phyloP scores from a whole-genome alignment of 2,329 filamentous ascomycete genomes.

The Huntiella decipiens region DNA sequence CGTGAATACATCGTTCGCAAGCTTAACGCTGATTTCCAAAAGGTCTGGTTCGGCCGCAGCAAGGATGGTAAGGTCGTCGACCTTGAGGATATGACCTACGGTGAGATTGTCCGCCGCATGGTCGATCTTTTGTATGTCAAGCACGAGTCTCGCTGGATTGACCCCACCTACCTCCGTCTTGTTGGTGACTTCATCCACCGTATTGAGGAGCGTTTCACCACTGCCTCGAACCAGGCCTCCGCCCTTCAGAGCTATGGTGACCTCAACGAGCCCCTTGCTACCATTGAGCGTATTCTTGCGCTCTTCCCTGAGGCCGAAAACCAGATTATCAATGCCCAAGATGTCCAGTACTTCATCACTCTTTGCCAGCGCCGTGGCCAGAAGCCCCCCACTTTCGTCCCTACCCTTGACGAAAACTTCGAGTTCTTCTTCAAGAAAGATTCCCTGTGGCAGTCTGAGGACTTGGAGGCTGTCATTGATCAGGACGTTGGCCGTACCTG shows the following conservation, averaged over 20 bases:
- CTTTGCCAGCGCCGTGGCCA: conserved; percentile 82
- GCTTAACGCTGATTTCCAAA: conserved; percentile 89
- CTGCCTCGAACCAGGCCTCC: conserved; percentile 50
- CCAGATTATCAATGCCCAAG: conserved; percentile 94
- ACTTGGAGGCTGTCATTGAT: conserved; percentile 82
- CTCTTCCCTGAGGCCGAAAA: conserved; percentile 71
- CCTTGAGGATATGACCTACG: conserved; percentile 90
- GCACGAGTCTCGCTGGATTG: conserved; percentile 82
- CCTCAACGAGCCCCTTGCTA: conserved; percentile 60
- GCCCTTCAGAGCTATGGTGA: conserved; percentile 80
- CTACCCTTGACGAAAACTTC: conserved; percentile 87
- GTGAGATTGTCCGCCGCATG: conserved; percentile 69
- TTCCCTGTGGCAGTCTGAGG: conserved; percentile 96
- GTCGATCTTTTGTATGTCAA: conserved; percentile 82
- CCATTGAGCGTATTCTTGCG: conserved; percentile 60
- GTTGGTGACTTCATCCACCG: conserved; percentile 93
- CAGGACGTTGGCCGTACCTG: conserved; percentile 93
- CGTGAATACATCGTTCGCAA: conserved; percentile 86
- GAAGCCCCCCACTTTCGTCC: conserved; percentile 94
- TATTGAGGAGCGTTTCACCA: conserved; percentile 87
- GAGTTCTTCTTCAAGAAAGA: conserved; percentile 99
- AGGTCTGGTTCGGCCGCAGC: conserved; percentile 90
- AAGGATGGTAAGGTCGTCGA: conserved; percentile 63
- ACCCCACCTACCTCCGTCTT: conserved; percentile 60
- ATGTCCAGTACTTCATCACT: conserved; percentile 89